Conservation (phyloP, 2,329 filamentous ascomycete genomes). For the Rhynchosporium graminicola region DNA sequence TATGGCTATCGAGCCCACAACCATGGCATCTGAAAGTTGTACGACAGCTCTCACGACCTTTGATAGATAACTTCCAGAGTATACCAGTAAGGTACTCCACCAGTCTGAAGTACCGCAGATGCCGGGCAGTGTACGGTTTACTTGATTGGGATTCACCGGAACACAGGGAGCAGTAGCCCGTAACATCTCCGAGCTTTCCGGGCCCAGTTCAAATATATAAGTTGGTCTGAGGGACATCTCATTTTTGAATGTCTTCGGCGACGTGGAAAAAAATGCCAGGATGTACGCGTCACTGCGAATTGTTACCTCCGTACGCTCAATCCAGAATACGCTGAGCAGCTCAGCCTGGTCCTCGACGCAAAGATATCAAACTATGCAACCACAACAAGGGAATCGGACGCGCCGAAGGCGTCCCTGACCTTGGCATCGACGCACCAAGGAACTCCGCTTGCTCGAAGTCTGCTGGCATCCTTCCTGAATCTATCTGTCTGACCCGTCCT, state of each 20-base stretch:
- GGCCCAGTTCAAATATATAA: constrained; percentile 2
- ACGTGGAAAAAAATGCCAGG: background rate
- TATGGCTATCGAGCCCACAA: background rate
- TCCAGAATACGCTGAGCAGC: constrained; percentile 6
- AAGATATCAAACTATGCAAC: background rate
- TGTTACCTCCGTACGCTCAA: background rate
- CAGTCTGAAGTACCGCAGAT: background rate
- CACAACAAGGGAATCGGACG: background rate
- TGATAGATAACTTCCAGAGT: background rate
- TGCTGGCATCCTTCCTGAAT: constrained; percentile 3
- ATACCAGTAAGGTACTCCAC: background rate
- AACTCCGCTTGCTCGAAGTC: background rate
- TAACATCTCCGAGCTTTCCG: constrained; percentile 9
- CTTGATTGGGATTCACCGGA: background rate
- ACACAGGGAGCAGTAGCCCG: background rate
- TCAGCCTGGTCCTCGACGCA: background rate
- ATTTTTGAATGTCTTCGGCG: background rate
- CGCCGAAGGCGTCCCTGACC: background rate
- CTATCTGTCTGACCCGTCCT: background rate
- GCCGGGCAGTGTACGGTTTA: background rate
- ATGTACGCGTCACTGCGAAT: constrained; percentile 9
- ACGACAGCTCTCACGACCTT: background rate
- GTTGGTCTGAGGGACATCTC: background rate
- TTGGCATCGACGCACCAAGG: background rate
- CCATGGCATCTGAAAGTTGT: background rate